Evolutionary conservation across 305 asterid genomes (phyloP).

Genomic region (Withania somnifera): DNA sequence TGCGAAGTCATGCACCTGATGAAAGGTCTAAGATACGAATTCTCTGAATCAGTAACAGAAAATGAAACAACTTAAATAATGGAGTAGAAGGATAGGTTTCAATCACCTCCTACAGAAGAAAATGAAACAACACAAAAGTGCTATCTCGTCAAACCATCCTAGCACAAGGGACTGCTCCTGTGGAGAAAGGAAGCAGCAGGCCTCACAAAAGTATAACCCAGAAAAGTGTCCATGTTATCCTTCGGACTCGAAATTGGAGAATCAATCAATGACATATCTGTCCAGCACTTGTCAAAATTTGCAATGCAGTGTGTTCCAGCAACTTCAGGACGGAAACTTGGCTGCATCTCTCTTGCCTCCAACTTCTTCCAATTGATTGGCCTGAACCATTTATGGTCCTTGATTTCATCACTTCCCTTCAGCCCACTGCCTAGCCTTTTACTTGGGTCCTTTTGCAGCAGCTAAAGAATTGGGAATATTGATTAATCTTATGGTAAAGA

Average conservation of each 20-base stretch:
- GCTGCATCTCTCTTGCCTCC: slow-evolving; percentile 40
- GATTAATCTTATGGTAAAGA: neutral
- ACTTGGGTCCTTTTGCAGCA: slow-evolving; percentile 51
- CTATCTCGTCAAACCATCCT: neutral
- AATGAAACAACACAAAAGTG: neutral
- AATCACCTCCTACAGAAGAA: neutral
- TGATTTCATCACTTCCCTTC: slow-evolving; percentile 52
- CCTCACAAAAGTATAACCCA: slow-evolving; percentile 46
- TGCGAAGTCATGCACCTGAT: neutral
- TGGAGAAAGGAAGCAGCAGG: slow-evolving; percentile 46
- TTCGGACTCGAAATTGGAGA: slow-evolving; percentile 65
- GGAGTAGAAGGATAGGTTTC: neutral
- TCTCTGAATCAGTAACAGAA: neutral
- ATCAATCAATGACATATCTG: slow-evolving; percentile 51
- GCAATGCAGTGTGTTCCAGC: slow-evolving; percentile 56
- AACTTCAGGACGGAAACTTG: slow-evolving; percentile 50
- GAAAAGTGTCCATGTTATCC: slow-evolving; percentile 22
- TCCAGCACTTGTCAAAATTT: slow-evolving; percentile 52
- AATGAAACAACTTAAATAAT: neutral
- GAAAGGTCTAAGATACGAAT: neutral
- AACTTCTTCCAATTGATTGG: slow-evolving; percentile 60
- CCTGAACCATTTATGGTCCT: slow-evolving; percentile 55
- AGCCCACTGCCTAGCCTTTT: slow-evolving; percentile 47
- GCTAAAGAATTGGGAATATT: slow-evolving; percentile 4
- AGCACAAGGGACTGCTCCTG: slow-evolving; percentile 16